Evolutionary conservation across 2,329 filamentous ascomycete genomes (phyloP).

Genomic region (Aureobasidium sp.): DNA sequence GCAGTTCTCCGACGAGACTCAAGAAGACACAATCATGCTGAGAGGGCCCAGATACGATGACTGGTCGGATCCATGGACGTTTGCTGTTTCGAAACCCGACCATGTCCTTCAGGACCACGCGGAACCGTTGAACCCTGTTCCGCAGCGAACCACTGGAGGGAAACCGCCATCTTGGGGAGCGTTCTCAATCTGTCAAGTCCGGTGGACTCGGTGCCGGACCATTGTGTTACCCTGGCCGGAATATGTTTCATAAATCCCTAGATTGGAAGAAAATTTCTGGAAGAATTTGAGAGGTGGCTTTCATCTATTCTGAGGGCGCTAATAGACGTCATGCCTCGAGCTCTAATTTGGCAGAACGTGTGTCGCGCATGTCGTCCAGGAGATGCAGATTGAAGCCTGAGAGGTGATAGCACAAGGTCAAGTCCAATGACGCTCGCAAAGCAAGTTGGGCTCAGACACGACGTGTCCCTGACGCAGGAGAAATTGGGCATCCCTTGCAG

Average conservation of each 20-base stretch:
- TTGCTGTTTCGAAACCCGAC: background rate
- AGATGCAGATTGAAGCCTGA: conserved; percentile 4
- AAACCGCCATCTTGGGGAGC: background rate
- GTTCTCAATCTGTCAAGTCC: background rate
- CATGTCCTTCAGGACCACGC: conserved; percentile 1
- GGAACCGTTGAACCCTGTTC: conserved; percentile 5
- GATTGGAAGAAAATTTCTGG: background rate
- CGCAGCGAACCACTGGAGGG: background rate
- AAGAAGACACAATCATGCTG: background rate
- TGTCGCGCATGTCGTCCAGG: background rate
- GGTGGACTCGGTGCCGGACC: background rate
- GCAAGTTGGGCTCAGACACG: background rate
- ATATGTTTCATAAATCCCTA: background rate
- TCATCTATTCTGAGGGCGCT: background rate
- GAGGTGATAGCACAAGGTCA: background rate
- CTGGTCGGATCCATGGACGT: background rate
- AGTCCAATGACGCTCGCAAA: background rate
- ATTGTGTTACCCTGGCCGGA: background rate
- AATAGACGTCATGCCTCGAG: background rate
- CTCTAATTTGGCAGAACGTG: background rate
- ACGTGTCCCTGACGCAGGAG: background rate
- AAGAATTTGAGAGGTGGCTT: background rate
- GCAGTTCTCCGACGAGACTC: background rate
- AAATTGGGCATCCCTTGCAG: conserved; percentile 3
- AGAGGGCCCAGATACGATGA: background rate